Evolutionary conservation across 257 asterid genomes (phyloP).

Genomic region (Avicennia marina): DNA sequence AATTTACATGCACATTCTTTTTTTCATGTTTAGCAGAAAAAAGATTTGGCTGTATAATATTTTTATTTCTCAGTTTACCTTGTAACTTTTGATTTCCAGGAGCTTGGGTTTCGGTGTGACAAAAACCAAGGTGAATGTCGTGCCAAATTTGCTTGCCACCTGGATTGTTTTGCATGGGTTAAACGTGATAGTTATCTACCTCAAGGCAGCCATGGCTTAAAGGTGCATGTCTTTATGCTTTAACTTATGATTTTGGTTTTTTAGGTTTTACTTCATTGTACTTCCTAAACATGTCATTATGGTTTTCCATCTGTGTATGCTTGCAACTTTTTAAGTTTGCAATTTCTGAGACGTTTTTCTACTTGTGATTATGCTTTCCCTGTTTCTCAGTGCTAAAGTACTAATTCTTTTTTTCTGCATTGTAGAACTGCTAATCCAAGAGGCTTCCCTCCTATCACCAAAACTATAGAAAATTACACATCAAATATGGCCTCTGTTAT

Average conservation of each 20-base stretch:
- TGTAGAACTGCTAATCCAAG: too few relatives aligned
- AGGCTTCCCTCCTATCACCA: not conserved
- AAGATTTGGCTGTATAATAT: not conserved
- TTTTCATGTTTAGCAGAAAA: not conserved
- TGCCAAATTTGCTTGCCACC: slow-evolving; percentile 96
- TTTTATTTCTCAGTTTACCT: slow-evolving; percentile 6
- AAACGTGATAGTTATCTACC: slow-evolving; percentile 99
- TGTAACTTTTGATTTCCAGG: slow-evolving; percentile 46
- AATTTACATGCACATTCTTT: slow-evolving; percentile 14
- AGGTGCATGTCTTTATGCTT: slow-evolving; percentile 48
- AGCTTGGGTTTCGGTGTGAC: slow-evolving; percentile 94
- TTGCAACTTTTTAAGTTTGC: not conserved
- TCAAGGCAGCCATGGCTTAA: slow-evolving; percentile 96
- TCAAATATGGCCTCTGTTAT: too few relatives aligned
- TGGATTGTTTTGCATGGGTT: slow-evolving; percentile 99
- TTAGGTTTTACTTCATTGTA: not conserved
- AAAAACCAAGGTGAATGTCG: slow-evolving; percentile 95
- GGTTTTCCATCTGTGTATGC: slow-evolving; percentile 3
- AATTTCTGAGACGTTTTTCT: not conserved
- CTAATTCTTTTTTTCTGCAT: slow-evolving; percentile 5
- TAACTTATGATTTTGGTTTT: slow-evolving; percentile 16
- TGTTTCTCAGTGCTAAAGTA: not conserved
- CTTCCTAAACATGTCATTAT: not conserved
- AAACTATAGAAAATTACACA: not conserved
- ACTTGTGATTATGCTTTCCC: slow-evolving; percentile 4